Base-by-base conservation (phyloP, 2,329 filamentous ascomycete genomes). In the Colletotrichum orchidophilum region DNA sequence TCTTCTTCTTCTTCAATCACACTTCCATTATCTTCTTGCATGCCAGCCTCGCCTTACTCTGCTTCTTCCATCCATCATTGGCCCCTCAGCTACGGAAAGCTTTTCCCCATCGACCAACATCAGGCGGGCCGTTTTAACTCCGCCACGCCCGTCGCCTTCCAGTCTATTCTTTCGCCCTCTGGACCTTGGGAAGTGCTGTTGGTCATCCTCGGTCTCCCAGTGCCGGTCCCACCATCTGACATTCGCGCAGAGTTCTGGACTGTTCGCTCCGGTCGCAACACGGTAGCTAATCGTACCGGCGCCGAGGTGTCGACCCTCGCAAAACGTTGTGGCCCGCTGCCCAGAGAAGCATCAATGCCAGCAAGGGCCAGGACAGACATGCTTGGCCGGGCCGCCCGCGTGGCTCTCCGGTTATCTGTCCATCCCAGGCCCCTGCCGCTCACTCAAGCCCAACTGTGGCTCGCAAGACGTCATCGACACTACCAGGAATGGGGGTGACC, bases 401-500 rank as follows among this genome's bases (percentile, higher is more conserved):
- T 27, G 42, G 27, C 24, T 42, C n/a, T 24, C 3, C 24, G 66
- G 35, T 46, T 21, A 8, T 31, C 31, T 54, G 49, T 63, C 63
- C 60, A 39, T 11, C 33, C 26, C 35, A 27, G 57, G 29, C 15
- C 50, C 33, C 27, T 67, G 42, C 26, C 31, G 42, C 24, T 26
- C 21, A 24, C 58, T 6, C 33, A 7, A 63, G 26, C 35, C 49
- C 8, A 42, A 39, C 33, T 13, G 50, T 27, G 24, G 39, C 26
- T 49, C 59, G 24, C 27, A 59, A 65, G 46, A 54, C 61, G 61
- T 69, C 61, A 59, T 69, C 52, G 52, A 58, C 65, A 52, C 15
- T n/a, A 27, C n/a, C 11, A 39, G 21, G 13, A 57, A 55, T 33
- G 53, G 33, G 13, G 8, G 13, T 31, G 4, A 15, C 13, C 24